Percentiles rank a stretch among this genome's conserved stretches.
phyloP scores from a whole-genome alignment of 441 rosid species.

The Eutrema salsugineum region DNA sequence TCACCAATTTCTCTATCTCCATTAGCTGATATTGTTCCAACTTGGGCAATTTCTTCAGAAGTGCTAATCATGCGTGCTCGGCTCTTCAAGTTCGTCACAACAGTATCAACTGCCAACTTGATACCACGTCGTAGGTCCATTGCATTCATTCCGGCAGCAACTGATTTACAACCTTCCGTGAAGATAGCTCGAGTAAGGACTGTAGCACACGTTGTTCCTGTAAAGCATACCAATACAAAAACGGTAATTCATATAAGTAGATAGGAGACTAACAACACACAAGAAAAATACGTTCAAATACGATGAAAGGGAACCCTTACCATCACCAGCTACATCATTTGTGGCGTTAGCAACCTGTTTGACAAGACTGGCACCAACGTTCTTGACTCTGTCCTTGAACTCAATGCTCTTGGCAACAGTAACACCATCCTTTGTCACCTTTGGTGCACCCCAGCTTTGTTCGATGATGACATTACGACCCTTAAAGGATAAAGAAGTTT shows the following conservation, averaged over 20 bases:
- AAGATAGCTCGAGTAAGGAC: constrained; percentile 82
- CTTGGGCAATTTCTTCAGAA: constrained; percentile 91
- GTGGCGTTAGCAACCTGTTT: constrained; percentile 98
- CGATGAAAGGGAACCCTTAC: constrained; percentile 34
- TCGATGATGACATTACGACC: constrained; percentile 82
- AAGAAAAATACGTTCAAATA: background rate
- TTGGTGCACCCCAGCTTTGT: constrained; percentile 82
- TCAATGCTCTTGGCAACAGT: constrained; percentile 89
- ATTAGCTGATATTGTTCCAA: constrained; percentile 91
- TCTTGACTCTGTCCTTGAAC: constrained; percentile 83
- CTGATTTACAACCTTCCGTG: constrained; percentile 84
- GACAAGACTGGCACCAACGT: constrained; percentile 89
- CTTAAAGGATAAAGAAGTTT: constrained; percentile 22
- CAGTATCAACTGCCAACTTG: constrained; percentile 81
- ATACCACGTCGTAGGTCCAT: constrained; percentile 91
- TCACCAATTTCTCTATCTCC: constrained; percentile 96
- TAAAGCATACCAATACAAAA: background rate
- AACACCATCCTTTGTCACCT: constrained; percentile 88
- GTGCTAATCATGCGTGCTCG: constrained; percentile 87
- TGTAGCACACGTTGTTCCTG: constrained; percentile 90
- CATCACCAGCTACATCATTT: constrained; percentile 90
- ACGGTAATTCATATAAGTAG: background rate
- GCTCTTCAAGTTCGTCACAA: constrained; percentile 75
- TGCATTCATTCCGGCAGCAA: constrained; percentile 91
- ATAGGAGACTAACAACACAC: background rate